Percentiles rank a stretch among this genome's conserved stretches.
phyloP scores from a whole-genome alignment of 2,329 filamentous ascomycete species.

The Ophiostoma australiae region DNA sequence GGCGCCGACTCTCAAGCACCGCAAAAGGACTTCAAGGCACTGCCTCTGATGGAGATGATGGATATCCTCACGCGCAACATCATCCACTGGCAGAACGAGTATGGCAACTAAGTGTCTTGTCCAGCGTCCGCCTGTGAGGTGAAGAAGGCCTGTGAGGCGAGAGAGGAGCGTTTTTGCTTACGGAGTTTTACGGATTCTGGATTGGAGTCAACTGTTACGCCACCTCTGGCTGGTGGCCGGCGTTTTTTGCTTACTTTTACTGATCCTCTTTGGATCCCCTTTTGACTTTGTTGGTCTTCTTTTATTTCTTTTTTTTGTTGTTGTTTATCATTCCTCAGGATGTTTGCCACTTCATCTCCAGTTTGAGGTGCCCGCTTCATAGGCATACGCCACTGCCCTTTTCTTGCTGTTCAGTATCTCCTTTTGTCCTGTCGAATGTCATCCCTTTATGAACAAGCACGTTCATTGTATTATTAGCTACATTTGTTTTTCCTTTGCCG shows the following conservation, averaged over 20 bases:
- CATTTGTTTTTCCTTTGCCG: background rate
- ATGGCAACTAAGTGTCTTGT: conserved; percentile 34
- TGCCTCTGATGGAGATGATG: conserved; percentile 86
- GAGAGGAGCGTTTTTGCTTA: background rate
- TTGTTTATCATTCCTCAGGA: background rate
- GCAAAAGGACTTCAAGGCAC: conserved; percentile 61
- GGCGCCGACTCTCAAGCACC: background rate
- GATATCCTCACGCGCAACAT: conserved; percentile 74
- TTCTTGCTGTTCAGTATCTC: background rate
- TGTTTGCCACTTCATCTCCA: background rate
- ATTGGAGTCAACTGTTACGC: background rate
- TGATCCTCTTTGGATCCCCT: conserved; percentile 4
- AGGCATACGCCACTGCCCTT: background rate
- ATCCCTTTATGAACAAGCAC: background rate
- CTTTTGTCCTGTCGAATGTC: background rate
- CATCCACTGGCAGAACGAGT: conserved; percentile 79
- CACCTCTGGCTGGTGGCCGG: background rate
- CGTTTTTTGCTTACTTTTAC: conserved; percentile 20
- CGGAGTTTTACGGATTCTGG: background rate
- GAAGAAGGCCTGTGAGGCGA: background rate
- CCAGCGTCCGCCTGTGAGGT: background rate
- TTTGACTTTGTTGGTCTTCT: background rate
- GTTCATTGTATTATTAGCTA: conserved; percentile 4
- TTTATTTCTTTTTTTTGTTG: background rate
- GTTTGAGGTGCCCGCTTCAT: background rate